phyloP scores from a whole-genome alignment of 305 asterid genomes.

The Nicotiana rustica region DNA sequence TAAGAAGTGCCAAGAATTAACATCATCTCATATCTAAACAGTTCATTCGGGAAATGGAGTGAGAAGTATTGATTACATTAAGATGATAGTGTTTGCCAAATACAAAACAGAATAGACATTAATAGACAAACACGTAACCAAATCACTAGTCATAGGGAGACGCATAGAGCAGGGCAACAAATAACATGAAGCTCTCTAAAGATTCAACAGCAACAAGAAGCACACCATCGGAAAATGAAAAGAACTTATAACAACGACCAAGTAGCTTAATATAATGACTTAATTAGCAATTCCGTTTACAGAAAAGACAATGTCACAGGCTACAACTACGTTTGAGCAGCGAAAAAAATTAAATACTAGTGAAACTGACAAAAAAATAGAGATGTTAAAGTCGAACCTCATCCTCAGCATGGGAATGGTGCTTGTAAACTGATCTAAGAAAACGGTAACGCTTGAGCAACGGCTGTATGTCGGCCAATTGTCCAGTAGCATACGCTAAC shows the following conservation, averaged over 20 bases:
- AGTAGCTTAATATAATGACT: background rate
- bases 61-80: slow-evolving; percentile 13
- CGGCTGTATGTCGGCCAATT: slow-evolving; percentile 44
- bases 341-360: background rate
- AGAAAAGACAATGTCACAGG: slow-evolving; percentile 14
- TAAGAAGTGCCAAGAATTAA: slow-evolving; percentile 10
- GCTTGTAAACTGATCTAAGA: slow-evolving; percentile 54
- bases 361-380: background rate
- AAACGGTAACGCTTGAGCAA: slow-evolving; percentile 49
- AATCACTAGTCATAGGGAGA: background rate
- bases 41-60: background rate
- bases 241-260: background rate
- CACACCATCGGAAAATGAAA: background rate
- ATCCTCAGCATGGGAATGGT: slow-evolving; percentile 58
- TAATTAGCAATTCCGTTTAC: background rate
- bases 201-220: slow-evolving; percentile 1
- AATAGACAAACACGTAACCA: background rate
- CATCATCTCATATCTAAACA: background rate
- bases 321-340: background rate
- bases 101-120: background rate
- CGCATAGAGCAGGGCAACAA: background rate
- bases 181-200: background rate
- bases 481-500: slow-evolving; percentile 52
- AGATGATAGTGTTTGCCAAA: background rate
- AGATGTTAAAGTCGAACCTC: slow-evolving; percentile 44